Percentiles rank a stretch among this genome's conserved stretches.
phyloP scores from a whole-genome alignment of 83 land plant species.

The Larix sibirica region DNA sequence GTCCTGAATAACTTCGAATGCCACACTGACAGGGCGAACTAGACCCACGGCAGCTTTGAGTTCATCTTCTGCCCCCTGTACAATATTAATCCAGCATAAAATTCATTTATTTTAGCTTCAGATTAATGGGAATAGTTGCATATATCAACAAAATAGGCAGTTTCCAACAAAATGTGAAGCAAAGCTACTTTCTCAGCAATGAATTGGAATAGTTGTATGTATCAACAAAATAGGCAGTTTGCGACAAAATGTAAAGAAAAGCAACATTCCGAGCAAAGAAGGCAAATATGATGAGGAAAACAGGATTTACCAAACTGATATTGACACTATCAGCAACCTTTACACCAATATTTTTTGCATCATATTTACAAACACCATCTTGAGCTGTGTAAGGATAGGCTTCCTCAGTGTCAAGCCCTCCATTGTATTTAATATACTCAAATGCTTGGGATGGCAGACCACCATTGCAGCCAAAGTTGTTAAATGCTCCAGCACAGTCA shows the following conservation, averaged over 20 bases:
- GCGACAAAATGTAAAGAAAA: background rate
- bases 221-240: no score
- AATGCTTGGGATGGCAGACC: slow-evolving; percentile 96
- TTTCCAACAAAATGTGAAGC: no score
- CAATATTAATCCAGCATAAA: no score
- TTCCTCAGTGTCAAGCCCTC: slow-evolving; percentile 92
- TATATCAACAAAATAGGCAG: background rate
- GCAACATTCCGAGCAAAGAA: background rate
- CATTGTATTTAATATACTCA: slow-evolving; percentile 89
- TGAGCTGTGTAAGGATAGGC: slow-evolving; percentile 81
- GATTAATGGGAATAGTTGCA: background rate
- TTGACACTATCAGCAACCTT: slow-evolving; percentile 80
- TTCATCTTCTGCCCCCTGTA: slow-evolving; percentile 90
- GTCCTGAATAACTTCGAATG: slow-evolving; percentile 68
- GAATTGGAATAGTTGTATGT: no score
- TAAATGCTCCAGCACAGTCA: slow-evolving; percentile 82
- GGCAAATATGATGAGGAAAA: background rate
- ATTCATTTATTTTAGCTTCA: background rate
- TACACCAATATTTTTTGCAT: slow-evolving; percentile 63
- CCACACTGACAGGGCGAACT: slow-evolving; percentile 89
- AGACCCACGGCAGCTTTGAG: slow-evolving; percentile 81
- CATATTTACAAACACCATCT: slow-evolving; percentile 71
- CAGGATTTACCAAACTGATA: slow-evolving; percentile 71
- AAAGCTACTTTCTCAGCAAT: no score
- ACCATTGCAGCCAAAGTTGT: slow-evolving; percentile 92